Base-by-base conservation (phyloP, 108 stramenopile species). In the Cyclotella atomus region DNA sequence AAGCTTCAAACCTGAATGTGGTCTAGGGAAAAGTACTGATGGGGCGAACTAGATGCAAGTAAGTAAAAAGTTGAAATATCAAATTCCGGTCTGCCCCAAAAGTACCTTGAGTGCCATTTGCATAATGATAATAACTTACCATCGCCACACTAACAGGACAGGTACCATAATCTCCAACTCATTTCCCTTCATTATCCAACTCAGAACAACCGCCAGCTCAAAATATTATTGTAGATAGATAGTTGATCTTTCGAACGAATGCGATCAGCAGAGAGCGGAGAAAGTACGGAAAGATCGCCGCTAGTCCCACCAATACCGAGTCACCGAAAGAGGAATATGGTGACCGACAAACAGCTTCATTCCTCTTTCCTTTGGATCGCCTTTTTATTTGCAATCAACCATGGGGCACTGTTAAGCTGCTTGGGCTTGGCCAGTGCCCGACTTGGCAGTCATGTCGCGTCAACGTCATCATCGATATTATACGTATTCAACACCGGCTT, bases 1-100 rank as follows among this genome's bases (percentile, higher is more conserved):
- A 59, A 84, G 83, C 49, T 91, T 92, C 83, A 96, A 96, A 59
- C 95, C 95, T 20, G 82, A 93, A 7, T 90, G 82, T 44, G 95
- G 92, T 12, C 64, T 96, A 25, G 61, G 65, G 56, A 56, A 70
- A 41, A 84, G 84, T 50, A 85, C 75, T 36, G 95, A 96, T 77
- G 84, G 86, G 4, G 95, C 89, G 2, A 96, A 96, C 76, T 94
- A 83, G 81, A 76, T 50, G 2, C 38, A 61, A 4, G 2, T 35
- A 10, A 19, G 25, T 17, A 38, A 61, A 12, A n/a, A n/a, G n/a
- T n/a, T n/a, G n/a, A n/a, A n/a, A n/a, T n/a, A n/a, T n/a, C n/a
- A n/a, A n/a, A n/a, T n/a, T n/a, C n/a, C n/a, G n/a, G n/a, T n/a
- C n/a, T n/a, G n/a, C n/a, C n/a, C n/a, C n/a, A n/a, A n/a, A n/a